phyloP scores from a whole-genome alignment of 73 alveolate genomes.

The Symbiodinium natans region DNA sequence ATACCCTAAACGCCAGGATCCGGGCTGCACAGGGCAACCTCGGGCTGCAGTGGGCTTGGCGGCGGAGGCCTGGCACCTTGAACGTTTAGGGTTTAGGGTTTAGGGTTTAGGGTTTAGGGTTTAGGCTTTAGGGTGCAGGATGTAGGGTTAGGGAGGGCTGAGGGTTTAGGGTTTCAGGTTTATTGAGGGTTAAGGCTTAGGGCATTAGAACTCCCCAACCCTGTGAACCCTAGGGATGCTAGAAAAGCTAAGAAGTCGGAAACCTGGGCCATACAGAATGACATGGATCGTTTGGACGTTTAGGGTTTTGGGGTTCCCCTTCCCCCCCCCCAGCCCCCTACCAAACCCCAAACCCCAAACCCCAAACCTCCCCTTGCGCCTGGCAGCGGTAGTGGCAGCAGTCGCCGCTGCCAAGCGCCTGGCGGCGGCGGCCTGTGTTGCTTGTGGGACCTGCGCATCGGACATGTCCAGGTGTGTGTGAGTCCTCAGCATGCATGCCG shows the following conservation, averaged over 20 bases:
- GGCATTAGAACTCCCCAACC: neutral
- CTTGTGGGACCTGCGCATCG: constrained; percentile 62
- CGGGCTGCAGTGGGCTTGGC: neutral
- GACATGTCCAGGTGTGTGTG: too few species aligned
- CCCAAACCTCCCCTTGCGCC: neutral
- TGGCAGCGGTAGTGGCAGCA: too few species aligned
- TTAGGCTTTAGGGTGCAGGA: neutral
- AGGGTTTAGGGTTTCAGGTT: too few species aligned
- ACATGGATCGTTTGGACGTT: too few species aligned
- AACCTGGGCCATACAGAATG: too few species aligned
- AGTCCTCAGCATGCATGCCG: too few species aligned
- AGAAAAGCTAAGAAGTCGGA: neutral
- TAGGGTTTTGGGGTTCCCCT: too few species aligned
- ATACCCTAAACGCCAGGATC: neutral
- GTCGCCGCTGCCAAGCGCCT: constrained; percentile 90
- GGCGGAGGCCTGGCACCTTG: constrained; percentile 3
- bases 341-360: neutral
- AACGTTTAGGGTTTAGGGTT: neutral
- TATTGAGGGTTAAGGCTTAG: too few species aligned
- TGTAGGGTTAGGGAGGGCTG: too few species aligned
- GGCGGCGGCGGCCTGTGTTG: constrained; percentile 83
- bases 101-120: neutral
- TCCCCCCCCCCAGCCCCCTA: neutral
- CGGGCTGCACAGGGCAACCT: neutral
- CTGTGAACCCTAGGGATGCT: neutral